Evolutionary conservation across 169 alveolate species (phyloP), one percentile per base, ranked within the genome.

Genomic region (Plasmodium gonderi): DNA sequence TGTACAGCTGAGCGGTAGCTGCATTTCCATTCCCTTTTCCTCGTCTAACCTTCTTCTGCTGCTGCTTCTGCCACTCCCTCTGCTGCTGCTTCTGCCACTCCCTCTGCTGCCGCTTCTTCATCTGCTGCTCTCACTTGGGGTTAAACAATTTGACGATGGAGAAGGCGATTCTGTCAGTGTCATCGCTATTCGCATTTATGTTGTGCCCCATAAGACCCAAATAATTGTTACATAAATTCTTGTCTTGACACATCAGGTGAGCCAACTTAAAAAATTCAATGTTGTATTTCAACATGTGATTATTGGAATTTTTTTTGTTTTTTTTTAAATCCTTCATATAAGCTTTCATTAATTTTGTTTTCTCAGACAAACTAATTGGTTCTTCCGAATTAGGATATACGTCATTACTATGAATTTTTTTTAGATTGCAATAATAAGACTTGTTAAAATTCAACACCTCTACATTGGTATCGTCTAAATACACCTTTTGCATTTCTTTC

Each of bases 361-460:
- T 82, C 51, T 82, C 82, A 14, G 33, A 36, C 23, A 33, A 38
- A 23, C 65, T 82, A 68, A 82, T 82, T 9, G 92, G 92, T 68
- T 82, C 92, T 42, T 82, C 92, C 1, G 92, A 82, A 45, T 67
- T 69, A 11, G 92, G 92, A 40, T 82, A 82, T 54, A 68, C 82
- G 23, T 82, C 92, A 33, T 45, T 40, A 26, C 64, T 69, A 12
- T 69, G 9, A 0, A 82, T 68, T 9, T 60, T 72, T 33, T 82
- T 68, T 14, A 82, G 8, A 60, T 82, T 45, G 47, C 91, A 82
- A 40, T 82, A 82, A 54, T 12, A 82, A 12, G 92, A 82, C 40
- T 82, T 49, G 26, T 82, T 47, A 69, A 82, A 82, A 14, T 75
- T 33, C 26, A 47, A 14, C 12, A 47, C 77, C 20, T 69, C 92